Percentiles rank a stretch among this genome's conserved stretches.
Evolutionary conservation across 1,284 basidiomycete genomes (phyloP).

Genomic region (Hemileia vastatrix): DNA sequence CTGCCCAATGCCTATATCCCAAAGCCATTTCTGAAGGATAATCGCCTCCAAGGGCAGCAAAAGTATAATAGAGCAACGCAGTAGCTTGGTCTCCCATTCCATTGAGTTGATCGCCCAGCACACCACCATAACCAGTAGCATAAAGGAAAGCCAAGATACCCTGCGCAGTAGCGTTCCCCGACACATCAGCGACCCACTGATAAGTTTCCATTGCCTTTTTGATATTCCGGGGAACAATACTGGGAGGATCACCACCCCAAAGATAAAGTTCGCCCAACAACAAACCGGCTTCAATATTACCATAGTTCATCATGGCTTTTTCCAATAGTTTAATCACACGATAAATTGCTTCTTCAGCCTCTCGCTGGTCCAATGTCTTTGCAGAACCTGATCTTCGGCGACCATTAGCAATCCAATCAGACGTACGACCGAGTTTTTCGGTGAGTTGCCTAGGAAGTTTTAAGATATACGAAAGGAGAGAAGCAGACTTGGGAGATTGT

Average conservation of each 20-base stretch:
- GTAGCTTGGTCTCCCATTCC: conserved; percentile 56
- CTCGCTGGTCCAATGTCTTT: conserved; percentile 16
- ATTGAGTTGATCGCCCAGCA: conserved; percentile 48
- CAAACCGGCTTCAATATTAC: conserved; percentile 64
- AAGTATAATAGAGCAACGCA: conserved; percentile 84
- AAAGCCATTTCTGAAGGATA: conserved; percentile 82
- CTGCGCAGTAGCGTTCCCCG: conserved; percentile 73
- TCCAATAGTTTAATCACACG: conserved; percentile 60
- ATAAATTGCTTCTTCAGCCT: conserved; percentile 25
- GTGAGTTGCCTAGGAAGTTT: conserved; percentile 11
- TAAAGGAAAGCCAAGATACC: conserved; percentile 75
- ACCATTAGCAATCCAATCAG: conserved; percentile 16
- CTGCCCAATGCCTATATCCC: conserved; percentile 89
- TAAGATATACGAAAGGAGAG: conserved; percentile 1
- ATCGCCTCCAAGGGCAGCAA: conserved; percentile 77
- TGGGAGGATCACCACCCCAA: conserved; percentile 27
- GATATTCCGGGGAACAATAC: conserved; percentile 47
- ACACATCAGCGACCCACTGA: conserved; percentile 54
- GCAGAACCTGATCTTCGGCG: conserved; percentile 9
- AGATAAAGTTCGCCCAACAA: conserved; percentile 62
- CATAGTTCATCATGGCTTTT: conserved; percentile 61
- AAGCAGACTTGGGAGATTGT: conserved; percentile 9
- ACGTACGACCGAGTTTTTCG: conserved; percentile 17
- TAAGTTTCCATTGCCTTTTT: conserved; percentile 56
- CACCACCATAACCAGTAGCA: conserved; percentile 65